phyloP scores from a whole-genome alignment of 2,329 filamentous ascomycete species.

The Phyllosticta citribraziliensis region DNA sequence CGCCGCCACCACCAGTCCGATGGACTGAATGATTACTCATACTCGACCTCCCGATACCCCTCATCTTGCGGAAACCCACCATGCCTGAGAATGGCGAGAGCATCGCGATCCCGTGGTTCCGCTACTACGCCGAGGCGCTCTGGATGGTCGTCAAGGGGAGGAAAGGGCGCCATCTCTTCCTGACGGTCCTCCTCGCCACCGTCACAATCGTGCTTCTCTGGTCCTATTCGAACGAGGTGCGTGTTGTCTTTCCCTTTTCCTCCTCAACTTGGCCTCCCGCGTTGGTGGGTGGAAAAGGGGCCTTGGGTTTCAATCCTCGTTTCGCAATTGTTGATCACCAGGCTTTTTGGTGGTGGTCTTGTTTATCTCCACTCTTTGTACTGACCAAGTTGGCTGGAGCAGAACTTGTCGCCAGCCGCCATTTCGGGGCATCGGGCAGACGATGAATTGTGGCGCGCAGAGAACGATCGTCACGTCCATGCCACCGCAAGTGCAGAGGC shows the following conservation, averaged over 20 bases:
- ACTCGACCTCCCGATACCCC: too few relatives aligned
- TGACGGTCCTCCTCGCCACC: not conserved
- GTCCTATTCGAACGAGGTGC: not conserved
- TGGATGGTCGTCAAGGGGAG: not conserved
- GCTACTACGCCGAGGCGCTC: not conserved
- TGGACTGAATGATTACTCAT: not conserved
- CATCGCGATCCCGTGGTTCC: not conserved
- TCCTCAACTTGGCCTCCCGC: not conserved
- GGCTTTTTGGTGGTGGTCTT: not conserved
- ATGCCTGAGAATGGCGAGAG: not conserved
- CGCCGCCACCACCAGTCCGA: not conserved
- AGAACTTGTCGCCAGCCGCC: not conserved
- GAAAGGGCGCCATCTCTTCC: not conserved
- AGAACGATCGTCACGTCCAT: not conserved
- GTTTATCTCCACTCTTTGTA: not conserved
- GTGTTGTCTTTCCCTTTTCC: not conserved
- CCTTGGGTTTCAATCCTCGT: not conserved
- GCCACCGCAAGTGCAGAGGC: not conserved
- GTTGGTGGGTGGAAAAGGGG: not conserved
- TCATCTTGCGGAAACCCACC: not conserved
- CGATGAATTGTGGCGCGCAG: not conserved
- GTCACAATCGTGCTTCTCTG: not conserved
- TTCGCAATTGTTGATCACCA: not conserved
- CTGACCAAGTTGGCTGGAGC: not conserved
- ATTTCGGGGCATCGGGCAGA: not conserved